Evolutionary conservation across 345 rosid species (phyloP).

Genomic region (Mangifera indica): DNA sequence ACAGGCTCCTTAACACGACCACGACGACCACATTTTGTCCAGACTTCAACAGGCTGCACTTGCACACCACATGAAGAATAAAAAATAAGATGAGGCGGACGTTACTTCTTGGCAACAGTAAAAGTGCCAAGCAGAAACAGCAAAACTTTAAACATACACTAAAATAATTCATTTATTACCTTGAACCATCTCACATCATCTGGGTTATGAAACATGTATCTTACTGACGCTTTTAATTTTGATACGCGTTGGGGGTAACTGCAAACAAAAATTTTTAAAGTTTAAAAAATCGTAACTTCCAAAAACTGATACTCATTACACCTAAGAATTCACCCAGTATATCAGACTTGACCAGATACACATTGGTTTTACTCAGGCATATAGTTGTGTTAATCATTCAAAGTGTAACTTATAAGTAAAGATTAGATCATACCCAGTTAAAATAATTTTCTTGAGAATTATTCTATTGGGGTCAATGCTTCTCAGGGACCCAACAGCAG

Average conservation of each 20-base stretch:
- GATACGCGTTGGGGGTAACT: slow-evolving; percentile 95
- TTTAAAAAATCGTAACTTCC: slow-evolving; percentile 6
- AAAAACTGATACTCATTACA: background rate
- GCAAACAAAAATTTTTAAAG: slow-evolving; percentile 28
- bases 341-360: background rate
- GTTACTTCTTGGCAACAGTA: background rate
- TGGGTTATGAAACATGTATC: slow-evolving; percentile 92
- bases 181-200: slow-evolving; percentile 97
- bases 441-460: slow-evolving; percentile 76
- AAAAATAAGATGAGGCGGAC: background rate
- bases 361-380: background rate
- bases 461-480: slow-evolving; percentile 79
- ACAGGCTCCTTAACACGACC: slow-evolving; percentile 93
- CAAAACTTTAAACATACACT: background rate
- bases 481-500: slow-evolving; percentile 89
- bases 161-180: slow-evolving; percentile 45
- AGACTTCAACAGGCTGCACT: slow-evolving; percentile 89
- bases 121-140: background rate
- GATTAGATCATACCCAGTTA: slow-evolving; percentile 69
- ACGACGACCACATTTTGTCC: slow-evolving; percentile 78
- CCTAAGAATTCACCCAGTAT: background rate
- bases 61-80: slow-evolving; percentile 13
- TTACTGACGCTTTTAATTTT: slow-evolving; percentile 71
- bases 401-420: background rate
- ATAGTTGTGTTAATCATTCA: background rate